Conservation (phyloP, 2,329 filamentous ascomycete species). For the Penicillium brevicompactum region DNA sequence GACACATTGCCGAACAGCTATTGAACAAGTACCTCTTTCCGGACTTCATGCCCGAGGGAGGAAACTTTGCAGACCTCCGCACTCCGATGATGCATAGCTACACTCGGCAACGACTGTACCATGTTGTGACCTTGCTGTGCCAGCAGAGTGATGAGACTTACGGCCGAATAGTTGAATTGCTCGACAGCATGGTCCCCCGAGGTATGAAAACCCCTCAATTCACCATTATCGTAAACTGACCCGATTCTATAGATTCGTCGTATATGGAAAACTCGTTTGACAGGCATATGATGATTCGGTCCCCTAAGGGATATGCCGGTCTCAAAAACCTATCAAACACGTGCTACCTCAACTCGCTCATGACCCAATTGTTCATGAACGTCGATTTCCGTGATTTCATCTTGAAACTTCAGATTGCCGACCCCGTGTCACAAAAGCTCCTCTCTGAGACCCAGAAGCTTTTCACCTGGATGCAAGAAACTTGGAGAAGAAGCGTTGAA, state of each 20-base stretch:
- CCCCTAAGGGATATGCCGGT: constrained; percentile 80
- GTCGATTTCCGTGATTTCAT: constrained; percentile 83
- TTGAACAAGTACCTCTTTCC: constrained; percentile 71
- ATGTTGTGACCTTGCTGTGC: constrained; percentile 60
- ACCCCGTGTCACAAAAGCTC: constrained; percentile 63
- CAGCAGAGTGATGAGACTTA: constrained; percentile 53
- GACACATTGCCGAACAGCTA: constrained; percentile 53
- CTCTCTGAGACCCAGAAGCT: constrained; percentile 77
- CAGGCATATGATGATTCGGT: constrained; percentile 67
- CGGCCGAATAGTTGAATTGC: constrained; percentile 52
- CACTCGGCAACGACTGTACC: constrained; percentile 63
- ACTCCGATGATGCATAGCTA: constrained; percentile 56
- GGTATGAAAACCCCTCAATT: constrained; percentile 32
- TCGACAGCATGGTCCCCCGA: constrained; percentile 56
- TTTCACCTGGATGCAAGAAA: constrained; percentile 85
- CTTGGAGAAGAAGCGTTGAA: constrained; percentile 71
- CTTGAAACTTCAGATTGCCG: constrained; percentile 62
- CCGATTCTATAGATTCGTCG: neutral
- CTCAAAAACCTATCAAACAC: constrained; percentile 93
- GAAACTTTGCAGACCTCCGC: constrained; percentile 33
- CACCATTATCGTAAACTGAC: neutral
- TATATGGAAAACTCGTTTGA: constrained; percentile 66
- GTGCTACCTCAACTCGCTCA: constrained; percentile 92
- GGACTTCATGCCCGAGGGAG: constrained; percentile 41
- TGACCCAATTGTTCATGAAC: constrained; percentile 97